Base-by-base conservation (phyloP, 2,329 filamentous ascomycete species). In the Cercospora sesami region DNA sequence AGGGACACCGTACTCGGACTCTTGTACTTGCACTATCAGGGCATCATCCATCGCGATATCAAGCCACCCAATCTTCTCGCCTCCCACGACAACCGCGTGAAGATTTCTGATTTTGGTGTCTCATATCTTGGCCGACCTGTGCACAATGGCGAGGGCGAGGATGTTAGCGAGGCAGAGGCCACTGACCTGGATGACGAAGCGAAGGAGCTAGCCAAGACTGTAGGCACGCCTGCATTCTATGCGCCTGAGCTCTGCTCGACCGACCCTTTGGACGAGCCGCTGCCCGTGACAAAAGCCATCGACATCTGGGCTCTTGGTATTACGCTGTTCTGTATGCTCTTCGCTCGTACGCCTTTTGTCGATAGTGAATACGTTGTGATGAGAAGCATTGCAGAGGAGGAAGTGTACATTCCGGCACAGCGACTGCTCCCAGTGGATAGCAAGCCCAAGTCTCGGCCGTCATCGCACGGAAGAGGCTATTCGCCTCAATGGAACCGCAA, bases 81-180 rank as follows among this genome's bases (percentile, higher is more conserved):
- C 83, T 96, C 93, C 61, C 89, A 84, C 74, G 90, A 93, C 71
- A 89, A 94, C 73, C 89, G 90, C 14, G 92, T 97, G 76, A 99
- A 99, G 83, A 99, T 99, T 69, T 98, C 95, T 5, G 95, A 99
- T 77, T 99, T 99, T 82, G 95, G 95, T 33, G 95, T 99, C 1
- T 99, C 95, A 1, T 99, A 98, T 79, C 92, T 99, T 70, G 95
- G 95, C 30, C 89, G 93, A 61, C 93, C 93, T 1, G 91, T 94
- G 67, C 87, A 92, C 45, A 92, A 96, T 58, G 75, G 71, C 45
- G 77, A 79, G 33, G 51, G 67, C 12, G 92, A 96, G 74, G 86
- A 89, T 42, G 90, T 78, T 61, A 76, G 92, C 67, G 90, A 93
- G 67, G 80, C 89, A 82, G 94, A 97, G 78, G 91, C 92, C 10